Evolutionary conservation across 164 flowering plant genomes (phyloP), one percentile per base, ranked within the genome.

Genomic region (Paratinospora sagittata): DNA sequence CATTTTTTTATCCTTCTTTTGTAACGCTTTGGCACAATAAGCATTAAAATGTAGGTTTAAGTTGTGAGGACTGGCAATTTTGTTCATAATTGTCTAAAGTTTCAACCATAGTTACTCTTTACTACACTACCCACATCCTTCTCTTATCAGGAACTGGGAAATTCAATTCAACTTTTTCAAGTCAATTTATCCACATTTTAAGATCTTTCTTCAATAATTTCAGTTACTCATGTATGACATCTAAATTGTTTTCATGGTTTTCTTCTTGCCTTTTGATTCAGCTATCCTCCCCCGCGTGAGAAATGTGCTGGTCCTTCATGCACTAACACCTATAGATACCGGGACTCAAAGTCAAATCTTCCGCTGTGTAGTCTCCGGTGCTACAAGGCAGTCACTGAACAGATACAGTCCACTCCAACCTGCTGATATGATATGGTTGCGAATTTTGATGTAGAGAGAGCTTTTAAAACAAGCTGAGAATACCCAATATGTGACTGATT

Each of bases 321-420:
- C 67, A 76, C 78, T 2, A 89, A 87, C 41, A 39, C 86, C 2
- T 90, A 87, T 82, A 87, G 82, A 75, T 90, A 90, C 60, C 82
- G 93, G 8, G 90, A 89, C 73, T 87, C 96, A 10, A 89, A 88
- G 81, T 81, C 88, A 34, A 87, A 89, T 45, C 85, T 87, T 43
- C 96, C 93, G 0, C 79, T 90, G 0, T 90, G 96, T 80, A 90
- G n/a, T n/a, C n/a, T n/a, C n/a, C n/a, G n/a, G n/a, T n/a, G n/a
- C n/a, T n/a, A n/a, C n/a, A n/a, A n/a, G 96, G 88, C 90, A 11
- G 65, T 90, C 11, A 81, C 84, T 9, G 84, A 45, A 55, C 78
- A 74, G 65, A 49, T 17, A 19, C 58, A 16, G 2, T 19, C 58
- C 19, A 52, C 58, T 17, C 16, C 84, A 69, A 71, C n/a, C n/a